A percentile compares a stretch with the other conserved stretches of the same genome.
These are phyloP conservation scores for Tilletia indica DNA, from an alignment of 1,284 basidiomycete genomes.

Conservation along the genomic window DNA sequence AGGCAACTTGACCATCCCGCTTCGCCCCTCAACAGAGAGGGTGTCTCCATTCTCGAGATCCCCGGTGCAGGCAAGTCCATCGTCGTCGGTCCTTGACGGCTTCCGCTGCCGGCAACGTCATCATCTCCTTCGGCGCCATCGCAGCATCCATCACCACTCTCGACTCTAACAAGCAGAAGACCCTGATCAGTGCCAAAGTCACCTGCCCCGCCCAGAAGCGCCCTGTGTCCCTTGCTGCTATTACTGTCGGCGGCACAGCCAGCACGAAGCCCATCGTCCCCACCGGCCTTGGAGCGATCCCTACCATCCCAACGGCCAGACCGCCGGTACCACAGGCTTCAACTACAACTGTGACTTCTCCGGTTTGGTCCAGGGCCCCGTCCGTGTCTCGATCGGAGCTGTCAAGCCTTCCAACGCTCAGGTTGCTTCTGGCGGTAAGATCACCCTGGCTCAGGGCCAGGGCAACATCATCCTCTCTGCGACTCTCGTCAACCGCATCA, in stretches of 20 bases:
- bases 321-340: constrained; percentile 15
- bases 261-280: constrained; percentile 14
- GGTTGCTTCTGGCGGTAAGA: neutral
- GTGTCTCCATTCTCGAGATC: constrained; percentile 15
- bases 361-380: constrained; percentile 12
- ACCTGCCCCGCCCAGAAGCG: constrained; percentile 11
- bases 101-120: neutral
- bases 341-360: constrained; percentile 13
- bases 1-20: neutral
- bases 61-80: constrained; percentile 1
- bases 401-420: neutral
- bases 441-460: constrained; percentile 4
- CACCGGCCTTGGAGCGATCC: constrained; percentile 3
- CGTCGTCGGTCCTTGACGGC: neutral
- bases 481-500: neutral
- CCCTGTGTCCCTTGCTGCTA: constrained; percentile 5
- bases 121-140: constrained; percentile 17
- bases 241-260: constrained; percentile 1
- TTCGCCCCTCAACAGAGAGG: neutral
- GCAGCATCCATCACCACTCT: constrained; percentile 4
- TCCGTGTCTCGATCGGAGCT: constrained; percentile 16
- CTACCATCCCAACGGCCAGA: constrained; percentile 7
- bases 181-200: constrained; percentile 6
- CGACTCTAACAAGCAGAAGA: constrained; percentile 10
- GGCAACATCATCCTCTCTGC: constrained; percentile 14